Evolutionary conservation across 352 stramenopile genomes (phyloP).

Genomic region (Thalassiosira gravida): DNA sequence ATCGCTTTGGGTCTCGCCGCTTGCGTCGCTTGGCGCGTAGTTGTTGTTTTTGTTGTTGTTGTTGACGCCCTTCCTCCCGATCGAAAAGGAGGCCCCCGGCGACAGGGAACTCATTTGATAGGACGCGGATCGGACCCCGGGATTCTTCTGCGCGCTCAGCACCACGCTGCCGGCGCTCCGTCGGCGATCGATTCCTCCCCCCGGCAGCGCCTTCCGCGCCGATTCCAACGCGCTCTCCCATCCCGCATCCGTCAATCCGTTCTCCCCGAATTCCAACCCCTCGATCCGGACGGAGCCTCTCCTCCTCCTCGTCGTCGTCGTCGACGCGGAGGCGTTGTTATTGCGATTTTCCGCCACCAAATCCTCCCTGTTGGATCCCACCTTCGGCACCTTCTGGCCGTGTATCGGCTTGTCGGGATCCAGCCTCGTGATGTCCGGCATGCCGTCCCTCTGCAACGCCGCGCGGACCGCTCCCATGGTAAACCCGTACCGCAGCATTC

Average conservation of each 20-base stretch:
- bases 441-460: conserved; percentile 90
- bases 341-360: not conserved
- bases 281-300: conserved; percentile 3
- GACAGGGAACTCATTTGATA: not conserved
- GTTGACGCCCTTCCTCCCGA: too few species aligned
- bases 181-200: too few species aligned
- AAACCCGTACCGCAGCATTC: conserved; percentile 87
- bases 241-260: conserved; percentile 32
- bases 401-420: conserved; percentile 61
- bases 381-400: conserved; percentile 12
- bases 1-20: too few species aligned
- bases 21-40: too few species aligned
- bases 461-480: conserved; percentile 89
- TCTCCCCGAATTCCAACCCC: conserved; percentile 25
- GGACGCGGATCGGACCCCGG: not conserved
- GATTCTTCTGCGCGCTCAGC: too few species aligned
- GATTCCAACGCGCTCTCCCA: conserved; percentile 31
- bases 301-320: not conserved
- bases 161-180: too few species aligned
- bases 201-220: not conserved
- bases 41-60: too few species aligned
- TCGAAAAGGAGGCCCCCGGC: too few species aligned
- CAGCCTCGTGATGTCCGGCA: conserved; percentile 69
- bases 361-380: not conserved
- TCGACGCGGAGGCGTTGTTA: not conserved